Conservation (phyloP, 2,329 filamentous ascomycete species). For the Ramularia collo-cygni region DNA sequence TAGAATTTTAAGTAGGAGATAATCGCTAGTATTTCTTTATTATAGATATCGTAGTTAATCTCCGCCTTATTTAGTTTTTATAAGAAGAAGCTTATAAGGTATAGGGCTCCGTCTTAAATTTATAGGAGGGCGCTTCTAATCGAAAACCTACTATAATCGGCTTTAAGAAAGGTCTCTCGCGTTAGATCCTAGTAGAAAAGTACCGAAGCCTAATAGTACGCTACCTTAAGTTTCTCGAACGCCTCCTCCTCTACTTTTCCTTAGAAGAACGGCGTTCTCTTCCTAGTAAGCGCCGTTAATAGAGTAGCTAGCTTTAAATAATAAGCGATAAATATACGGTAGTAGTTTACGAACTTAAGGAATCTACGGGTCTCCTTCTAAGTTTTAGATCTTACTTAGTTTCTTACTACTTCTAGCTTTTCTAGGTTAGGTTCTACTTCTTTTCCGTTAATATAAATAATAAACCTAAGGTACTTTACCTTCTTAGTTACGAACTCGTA, state of each 20-base stretch:
- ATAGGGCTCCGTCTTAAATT: too few relatives aligned
- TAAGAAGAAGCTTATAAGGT: background rate
- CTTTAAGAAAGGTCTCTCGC: background rate
- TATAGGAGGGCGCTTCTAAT: too few relatives aligned
- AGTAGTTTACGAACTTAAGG: background rate
- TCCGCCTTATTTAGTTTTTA: background rate
- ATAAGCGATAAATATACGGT: background rate
- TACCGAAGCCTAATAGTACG: background rate
- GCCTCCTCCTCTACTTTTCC: background rate
- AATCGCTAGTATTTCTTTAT: constrained; percentile 1
- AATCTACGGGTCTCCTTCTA: constrained; percentile 1
- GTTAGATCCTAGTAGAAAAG: constrained; percentile 1
- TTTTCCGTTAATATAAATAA: too few relatives aligned
- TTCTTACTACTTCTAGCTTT: constrained; percentile 1
- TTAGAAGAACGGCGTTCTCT: background rate
- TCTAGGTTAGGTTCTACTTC: constrained; percentile 2
- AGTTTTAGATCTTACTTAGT: background rate
- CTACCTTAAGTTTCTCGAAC: background rate
- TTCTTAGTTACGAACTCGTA: constrained; percentile 17
- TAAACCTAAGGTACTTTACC: constrained; percentile 23
- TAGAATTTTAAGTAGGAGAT: constrained; percentile 19
- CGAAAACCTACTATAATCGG: background rate
- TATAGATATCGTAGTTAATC: background rate
- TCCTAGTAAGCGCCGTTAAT: background rate
- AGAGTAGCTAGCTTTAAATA: background rate